Conservation (phyloP, 2,329 filamentous ascomycete species). For the Penicillium sp. region DNA sequence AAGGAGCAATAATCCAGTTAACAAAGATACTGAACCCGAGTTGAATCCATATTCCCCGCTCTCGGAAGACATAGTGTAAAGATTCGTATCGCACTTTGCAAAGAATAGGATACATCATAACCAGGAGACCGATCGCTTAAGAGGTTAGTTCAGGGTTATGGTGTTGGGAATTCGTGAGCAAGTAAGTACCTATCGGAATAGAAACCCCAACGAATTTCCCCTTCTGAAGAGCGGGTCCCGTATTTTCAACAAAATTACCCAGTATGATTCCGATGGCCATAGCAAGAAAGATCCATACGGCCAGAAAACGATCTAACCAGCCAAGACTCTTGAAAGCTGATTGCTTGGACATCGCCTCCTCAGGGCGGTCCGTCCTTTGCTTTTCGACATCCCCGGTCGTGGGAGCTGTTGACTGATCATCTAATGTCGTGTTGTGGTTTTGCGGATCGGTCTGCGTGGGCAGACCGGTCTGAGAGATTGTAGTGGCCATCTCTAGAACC, state of each 20-base stretch:
- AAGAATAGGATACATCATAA: constrained; percentile 95
- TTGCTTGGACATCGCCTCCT: constrained; percentile 6
- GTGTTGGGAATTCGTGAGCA: constrained; percentile 4
- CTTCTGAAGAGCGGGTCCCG: constrained; percentile 67
- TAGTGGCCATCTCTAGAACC: constrained; percentile 10
- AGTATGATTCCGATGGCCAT: constrained; percentile 72
- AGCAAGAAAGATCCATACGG: constrained; percentile 7
- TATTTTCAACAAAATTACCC: constrained; percentile 73
- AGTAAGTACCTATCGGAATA: constrained; percentile 68
- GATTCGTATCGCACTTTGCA: constrained; percentile 85
- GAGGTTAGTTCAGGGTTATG: not conserved
- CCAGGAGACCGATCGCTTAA: constrained; percentile 75
- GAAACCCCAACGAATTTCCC: constrained; percentile 76
- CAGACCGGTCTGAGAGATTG: constrained; percentile 7
- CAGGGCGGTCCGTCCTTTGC: constrained; percentile 15
- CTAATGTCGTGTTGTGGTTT: not conserved
- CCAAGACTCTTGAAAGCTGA: constrained; percentile 17
- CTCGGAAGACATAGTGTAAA: constrained; percentile 69
- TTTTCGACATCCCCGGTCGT: constrained; percentile 19
- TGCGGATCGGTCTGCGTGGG: constrained; percentile 7
- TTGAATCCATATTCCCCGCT: constrained; percentile 74
- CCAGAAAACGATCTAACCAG: constrained; percentile 3
- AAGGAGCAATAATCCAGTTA: constrained; percentile 86
- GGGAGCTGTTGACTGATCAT: not conserved
- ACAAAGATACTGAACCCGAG: constrained; percentile 75